Conservation (phyloP, 1,284 basidiomycete genomes). For the Omphalotus olearius region DNA sequence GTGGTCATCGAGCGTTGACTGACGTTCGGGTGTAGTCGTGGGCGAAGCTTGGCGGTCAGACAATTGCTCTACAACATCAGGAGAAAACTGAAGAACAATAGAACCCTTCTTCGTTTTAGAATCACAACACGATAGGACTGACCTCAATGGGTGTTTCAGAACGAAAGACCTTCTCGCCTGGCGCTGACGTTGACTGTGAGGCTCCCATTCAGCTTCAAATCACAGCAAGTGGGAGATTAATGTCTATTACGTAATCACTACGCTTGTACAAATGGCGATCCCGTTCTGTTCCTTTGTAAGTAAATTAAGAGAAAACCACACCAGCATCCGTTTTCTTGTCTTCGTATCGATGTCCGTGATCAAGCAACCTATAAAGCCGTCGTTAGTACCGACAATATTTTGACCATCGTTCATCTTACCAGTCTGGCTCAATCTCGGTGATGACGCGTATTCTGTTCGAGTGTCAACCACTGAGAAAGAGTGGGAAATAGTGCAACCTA, state of each 20-base stretch:
- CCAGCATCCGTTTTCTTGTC: conserved; percentile 14
- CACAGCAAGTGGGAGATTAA: too few relatives aligned
- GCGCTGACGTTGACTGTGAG: conserved; percentile 54
- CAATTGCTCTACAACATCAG: conserved; percentile 71
- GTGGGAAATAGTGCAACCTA: conserved; percentile 30
- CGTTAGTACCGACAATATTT: not conserved
- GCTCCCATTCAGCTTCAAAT: conserved; percentile 48
- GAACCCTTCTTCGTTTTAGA: not conserved
- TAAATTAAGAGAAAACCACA: not conserved
- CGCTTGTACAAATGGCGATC: too few relatives aligned
- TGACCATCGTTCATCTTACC: conserved; percentile 22
- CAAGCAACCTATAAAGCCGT: conserved; percentile 28
- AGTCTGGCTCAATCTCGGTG: conserved; percentile 33
- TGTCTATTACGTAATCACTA: too few relatives aligned
- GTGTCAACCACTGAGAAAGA: not conserved
- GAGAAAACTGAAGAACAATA: conserved; percentile 54
- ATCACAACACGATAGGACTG: conserved; percentile 19
- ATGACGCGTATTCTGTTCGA: conserved; percentile 10
- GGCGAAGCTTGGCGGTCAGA: conserved; percentile 57
- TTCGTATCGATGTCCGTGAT: conserved; percentile 34
- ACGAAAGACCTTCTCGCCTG: conserved; percentile 56
- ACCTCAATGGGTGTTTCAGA: conserved; percentile 66
- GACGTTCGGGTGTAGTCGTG: conserved; percentile 58
- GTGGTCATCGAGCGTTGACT: conserved; percentile 65
- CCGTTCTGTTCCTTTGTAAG: too few relatives aligned